A percentile compares a stretch with the other conserved stretches of the same genome.
Conservation (phyloP, 2,329 filamentous ascomycete genomes). For the Passalora sequoiae region DNA sequence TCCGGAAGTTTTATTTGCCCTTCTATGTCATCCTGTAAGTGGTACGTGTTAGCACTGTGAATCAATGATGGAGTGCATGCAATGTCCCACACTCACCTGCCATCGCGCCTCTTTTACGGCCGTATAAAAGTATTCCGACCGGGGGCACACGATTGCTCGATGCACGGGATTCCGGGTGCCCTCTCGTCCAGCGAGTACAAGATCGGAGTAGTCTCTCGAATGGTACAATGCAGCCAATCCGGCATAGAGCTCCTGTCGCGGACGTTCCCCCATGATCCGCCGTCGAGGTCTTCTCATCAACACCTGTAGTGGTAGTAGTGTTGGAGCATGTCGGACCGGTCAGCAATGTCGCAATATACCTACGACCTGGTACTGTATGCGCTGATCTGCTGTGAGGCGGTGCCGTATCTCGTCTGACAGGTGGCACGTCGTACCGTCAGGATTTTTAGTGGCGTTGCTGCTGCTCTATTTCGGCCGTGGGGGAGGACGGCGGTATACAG, state of each 20-base stretch:
- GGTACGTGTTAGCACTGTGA: background rate
- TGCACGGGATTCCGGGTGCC: constrained; percentile 20
- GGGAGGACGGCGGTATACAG: too few relatives aligned
- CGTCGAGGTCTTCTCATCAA: constrained; percentile 1
- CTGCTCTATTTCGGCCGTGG: too few relatives aligned
- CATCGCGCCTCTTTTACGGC: constrained; percentile 19
- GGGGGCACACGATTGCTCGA: constrained; percentile 24
- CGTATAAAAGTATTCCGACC: constrained; percentile 19
- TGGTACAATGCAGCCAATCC: constrained; percentile 20
- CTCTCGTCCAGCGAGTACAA: constrained; percentile 17
- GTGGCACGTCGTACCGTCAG: background rate
- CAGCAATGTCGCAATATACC: too few relatives aligned
- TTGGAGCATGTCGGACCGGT: too few relatives aligned
- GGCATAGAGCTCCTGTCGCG: constrained; percentile 15
- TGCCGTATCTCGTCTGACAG: constrained; percentile 1
- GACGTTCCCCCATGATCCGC: constrained; percentile 16
- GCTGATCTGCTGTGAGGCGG: too few relatives aligned
- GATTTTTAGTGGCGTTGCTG: too few relatives aligned
- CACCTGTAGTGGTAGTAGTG: background rate
- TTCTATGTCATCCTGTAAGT: constrained; percentile 20
- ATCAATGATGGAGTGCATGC: background rate
- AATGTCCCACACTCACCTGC: constrained; percentile 11
- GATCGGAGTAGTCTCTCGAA: constrained; percentile 22
- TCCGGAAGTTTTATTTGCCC: constrained; percentile 23
- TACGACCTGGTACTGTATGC: too few relatives aligned